Conservation (phyloP, 768 basidiomycete species). For the Tulasnella sp. region DNA sequence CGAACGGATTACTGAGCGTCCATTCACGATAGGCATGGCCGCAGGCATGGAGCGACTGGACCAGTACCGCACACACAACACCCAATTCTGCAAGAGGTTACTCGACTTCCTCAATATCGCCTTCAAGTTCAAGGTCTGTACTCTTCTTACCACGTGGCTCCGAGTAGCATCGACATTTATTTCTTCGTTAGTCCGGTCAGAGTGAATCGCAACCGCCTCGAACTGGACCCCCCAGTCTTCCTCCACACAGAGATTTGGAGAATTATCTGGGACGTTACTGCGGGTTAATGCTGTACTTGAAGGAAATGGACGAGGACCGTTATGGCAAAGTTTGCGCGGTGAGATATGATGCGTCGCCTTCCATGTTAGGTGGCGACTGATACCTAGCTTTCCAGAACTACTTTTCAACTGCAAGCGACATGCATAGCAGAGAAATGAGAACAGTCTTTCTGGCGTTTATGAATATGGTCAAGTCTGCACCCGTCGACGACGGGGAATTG, state of each 20-base stretch:
- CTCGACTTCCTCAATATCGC: conserved; percentile 86
- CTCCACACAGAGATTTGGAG: conserved; percentile 63
- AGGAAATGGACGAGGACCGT: conserved; percentile 87
- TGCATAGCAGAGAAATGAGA: conserved; percentile 77
- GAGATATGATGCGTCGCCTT: conserved; percentile 29
- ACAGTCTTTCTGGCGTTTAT: conserved; percentile 54
- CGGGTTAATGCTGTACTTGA: conserved; percentile 84
- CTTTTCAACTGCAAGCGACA: conserved; percentile 74
- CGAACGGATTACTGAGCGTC: background rate
- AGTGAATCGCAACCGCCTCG: conserved; percentile 25
- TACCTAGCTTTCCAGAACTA: conserved; percentile 55
- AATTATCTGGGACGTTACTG: conserved; percentile 79
- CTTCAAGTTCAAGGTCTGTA: conserved; percentile 76
- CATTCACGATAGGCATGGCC: conserved; percentile 65
- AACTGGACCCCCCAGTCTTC: conserved; percentile 43
- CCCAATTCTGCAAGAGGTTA: conserved; percentile 88
- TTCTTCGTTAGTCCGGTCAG: background rate
- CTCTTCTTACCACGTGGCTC: conserved; percentile 26
- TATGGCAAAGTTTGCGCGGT: conserved; percentile 90
- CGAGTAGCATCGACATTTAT: conserved; percentile 34
- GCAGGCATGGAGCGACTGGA: conserved; percentile 88
- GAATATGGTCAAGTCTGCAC: conserved; percentile 49
- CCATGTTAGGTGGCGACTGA: background rate
- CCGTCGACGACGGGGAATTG: conserved; percentile 55
- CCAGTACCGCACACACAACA: conserved; percentile 83